These are phyloP conservation scores for Amphibolis antarctica DNA, from an alignment of 106 monocot species.

Conservation along the genomic window DNA sequence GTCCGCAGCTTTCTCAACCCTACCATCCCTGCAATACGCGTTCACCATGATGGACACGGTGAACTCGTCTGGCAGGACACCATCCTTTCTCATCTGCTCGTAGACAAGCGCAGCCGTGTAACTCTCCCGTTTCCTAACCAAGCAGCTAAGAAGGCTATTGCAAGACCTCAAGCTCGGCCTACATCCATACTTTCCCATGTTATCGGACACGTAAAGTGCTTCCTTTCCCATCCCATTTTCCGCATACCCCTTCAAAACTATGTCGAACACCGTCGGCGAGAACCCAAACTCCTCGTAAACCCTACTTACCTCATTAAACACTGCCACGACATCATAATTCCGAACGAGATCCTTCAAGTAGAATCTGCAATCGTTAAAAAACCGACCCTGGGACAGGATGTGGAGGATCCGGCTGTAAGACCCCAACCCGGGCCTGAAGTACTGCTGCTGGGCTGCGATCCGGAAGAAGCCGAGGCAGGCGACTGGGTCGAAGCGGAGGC, in stretches of 20 bases:
- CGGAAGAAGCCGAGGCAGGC: slow-evolving; percentile 62
- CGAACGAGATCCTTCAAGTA: slow-evolving; percentile 28
- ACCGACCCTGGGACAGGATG: slow-evolving; percentile 43
- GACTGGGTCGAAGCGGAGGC: slow-evolving; percentile 52
- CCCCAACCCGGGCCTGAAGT: slow-evolving; percentile 31
- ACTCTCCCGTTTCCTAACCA: slow-evolving; percentile 38
- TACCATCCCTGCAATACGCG: slow-evolving; percentile 57
- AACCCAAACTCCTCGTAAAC: slow-evolving; percentile 67
- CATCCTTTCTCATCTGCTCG: slow-evolving; percentile 43
- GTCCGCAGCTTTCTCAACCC: slow-evolving; percentile 24
- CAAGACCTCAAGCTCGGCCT: slow-evolving; percentile 73
- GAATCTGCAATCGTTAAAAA: slow-evolving; percentile 42
- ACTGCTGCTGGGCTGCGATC: slow-evolving; percentile 27
- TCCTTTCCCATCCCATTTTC: slow-evolving; percentile 30
- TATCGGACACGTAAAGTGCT: slow-evolving; percentile 79
- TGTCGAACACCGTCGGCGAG: slow-evolving; percentile 61
- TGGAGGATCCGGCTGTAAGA: slow-evolving; percentile 59
- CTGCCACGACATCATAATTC: slow-evolving; percentile 5
- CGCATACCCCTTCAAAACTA: slow-evolving; percentile 56
- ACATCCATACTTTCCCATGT: slow-evolving; percentile 57
- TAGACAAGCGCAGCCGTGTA: slow-evolving; percentile 31
- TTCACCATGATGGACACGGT: slow-evolving; percentile 63
- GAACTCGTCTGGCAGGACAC: slow-evolving; percentile 63
- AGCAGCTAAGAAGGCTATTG: slow-evolving; percentile 39
- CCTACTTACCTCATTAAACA: slow-evolving; percentile 47